phyloP scores from a whole-genome alignment of 495 filamentous ascomycete genomes.

The Copromyces sp. region DNA sequence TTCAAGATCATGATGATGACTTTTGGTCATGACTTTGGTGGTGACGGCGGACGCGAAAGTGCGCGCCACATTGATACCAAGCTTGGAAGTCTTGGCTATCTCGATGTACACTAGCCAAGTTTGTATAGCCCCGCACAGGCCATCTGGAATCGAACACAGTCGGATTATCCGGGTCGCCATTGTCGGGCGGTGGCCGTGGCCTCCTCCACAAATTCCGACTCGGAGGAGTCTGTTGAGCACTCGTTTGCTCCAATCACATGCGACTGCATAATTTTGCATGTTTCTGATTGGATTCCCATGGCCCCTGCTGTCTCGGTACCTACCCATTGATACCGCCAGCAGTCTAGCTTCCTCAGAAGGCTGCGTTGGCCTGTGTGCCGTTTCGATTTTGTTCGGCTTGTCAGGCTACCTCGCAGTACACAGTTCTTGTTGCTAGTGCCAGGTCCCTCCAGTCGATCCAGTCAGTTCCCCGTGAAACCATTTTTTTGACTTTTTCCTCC shows the following conservation, averaged over 20 bases:
- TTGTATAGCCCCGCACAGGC: too few relatives aligned
- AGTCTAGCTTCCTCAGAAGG: not conserved
- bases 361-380: not conserved
- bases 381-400: not conserved
- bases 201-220: not conserved
- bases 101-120: too few relatives aligned
- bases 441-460: not conserved
- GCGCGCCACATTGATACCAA: too few relatives aligned
- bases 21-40: too few relatives aligned
- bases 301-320: too few relatives aligned
- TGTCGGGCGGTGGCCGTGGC: too few relatives aligned
- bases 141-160: too few relatives aligned
- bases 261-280: slow-evolving; percentile 3
- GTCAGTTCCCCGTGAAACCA: not conserved
- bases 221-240: not conserved
- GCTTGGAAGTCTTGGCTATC: too few relatives aligned
- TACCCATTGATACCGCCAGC: not conserved
- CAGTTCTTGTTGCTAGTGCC: not conserved
- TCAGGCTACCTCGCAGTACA: slow-evolving; percentile 5
- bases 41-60: too few relatives aligned
- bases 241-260: not conserved
- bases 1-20: too few relatives aligned
- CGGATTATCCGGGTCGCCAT: too few relatives aligned
- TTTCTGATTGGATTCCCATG: slow-evolving; percentile 7
- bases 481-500: slow-evolving; percentile 5